Conservation (phyloP, 192 early-diverging fungal species). For the Coemansia sp. region DNA sequence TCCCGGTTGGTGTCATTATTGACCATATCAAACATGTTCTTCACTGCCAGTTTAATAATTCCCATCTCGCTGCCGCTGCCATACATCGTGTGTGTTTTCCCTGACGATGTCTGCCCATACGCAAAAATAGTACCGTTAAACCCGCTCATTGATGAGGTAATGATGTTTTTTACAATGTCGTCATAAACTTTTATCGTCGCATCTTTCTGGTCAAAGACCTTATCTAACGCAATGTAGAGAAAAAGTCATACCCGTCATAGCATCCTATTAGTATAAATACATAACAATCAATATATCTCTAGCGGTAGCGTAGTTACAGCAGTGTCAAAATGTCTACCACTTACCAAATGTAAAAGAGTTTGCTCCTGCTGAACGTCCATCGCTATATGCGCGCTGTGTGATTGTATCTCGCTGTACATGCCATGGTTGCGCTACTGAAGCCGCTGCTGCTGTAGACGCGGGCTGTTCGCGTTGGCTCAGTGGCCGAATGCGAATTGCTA, state of each 20-base stretch:
- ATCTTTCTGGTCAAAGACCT: constrained; percentile 53
- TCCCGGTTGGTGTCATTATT: constrained; percentile 60
- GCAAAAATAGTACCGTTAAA: constrained; percentile 98
- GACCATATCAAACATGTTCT: constrained; percentile 61
- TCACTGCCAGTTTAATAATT: constrained; percentile 66
- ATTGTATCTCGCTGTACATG: constrained; percentile 47
- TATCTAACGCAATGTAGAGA: constrained; percentile 26
- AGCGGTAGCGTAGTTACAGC: not conserved
- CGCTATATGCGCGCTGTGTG: constrained; percentile 30
- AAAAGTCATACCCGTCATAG: not conserved
- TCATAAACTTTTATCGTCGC: constrained; percentile 48
- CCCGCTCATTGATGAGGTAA: constrained; percentile 77
- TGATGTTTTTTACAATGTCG: constrained; percentile 58
- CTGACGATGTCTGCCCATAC: constrained; percentile 95
- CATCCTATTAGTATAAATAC: not conserved
- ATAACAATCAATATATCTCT: not conserved
- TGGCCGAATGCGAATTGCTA: constrained; percentile 72
- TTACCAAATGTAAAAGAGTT: constrained; percentile 56
- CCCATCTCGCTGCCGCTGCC: constrained; percentile 63
- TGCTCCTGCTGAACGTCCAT: constrained; percentile 32
- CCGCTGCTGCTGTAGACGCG: constrained; percentile 41
- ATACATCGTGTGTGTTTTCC: constrained; percentile 84
- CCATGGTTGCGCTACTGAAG: constrained; percentile 35
- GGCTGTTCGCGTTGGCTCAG: constrained; percentile 61
- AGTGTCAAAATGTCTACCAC: not conserved